Base-by-base conservation (phyloP, 352 stramenopile genomes). In the Phytophthora crassamura region DNA sequence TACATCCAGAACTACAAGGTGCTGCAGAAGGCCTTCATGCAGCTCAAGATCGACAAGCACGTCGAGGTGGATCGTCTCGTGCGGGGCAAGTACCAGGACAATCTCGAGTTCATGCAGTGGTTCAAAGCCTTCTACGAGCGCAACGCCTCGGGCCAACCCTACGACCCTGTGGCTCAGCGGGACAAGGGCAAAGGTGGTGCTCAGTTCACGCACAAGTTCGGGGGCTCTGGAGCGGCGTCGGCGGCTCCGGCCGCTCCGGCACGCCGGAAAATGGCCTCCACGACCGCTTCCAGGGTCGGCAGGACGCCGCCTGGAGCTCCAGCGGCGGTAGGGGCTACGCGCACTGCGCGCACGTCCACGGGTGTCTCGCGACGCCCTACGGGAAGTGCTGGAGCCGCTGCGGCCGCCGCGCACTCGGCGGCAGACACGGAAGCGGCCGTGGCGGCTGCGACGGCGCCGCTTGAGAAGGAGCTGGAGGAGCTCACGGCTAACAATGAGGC, bases 31-130 rank as follows among this genome's bases (percentile, higher is more conserved):
- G 97, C 92, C 52, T 99, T 99, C 69, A 92, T 91, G 59, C 98
- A 94, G 40, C 78, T 99, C 41, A 94, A 98, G 56, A 97, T 99
- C 60, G 93, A 99, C 65, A 83, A 91, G 55, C 84, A 98, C 78
- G 95, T 99, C 25, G 97, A 99, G 72, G 98, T 99, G 22, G 93
- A 99, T 56, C 97, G 97, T 35, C 86, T 99, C 30, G 98, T 99
- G 66, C 88, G 97, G 18, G 98, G 93, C 43, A 99, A 99, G 75
- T 99, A 99, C 86, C 98, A 99, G 75, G 98, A 99, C 75, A 99
- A 99, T 78, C 87, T 99, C 58, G 98, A 99, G 78, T 99, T 99
- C 73, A 99, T 99, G 91, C 98, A 99, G 82, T 99, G 97, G 92
- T 95, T 97, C 63, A 98, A 97, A 59, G 81, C 82, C 25, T 98